Evolutionary conservation across 768 basidiomycete genomes (phyloP).

Genomic region (Pleurotus ostreatus): DNA sequence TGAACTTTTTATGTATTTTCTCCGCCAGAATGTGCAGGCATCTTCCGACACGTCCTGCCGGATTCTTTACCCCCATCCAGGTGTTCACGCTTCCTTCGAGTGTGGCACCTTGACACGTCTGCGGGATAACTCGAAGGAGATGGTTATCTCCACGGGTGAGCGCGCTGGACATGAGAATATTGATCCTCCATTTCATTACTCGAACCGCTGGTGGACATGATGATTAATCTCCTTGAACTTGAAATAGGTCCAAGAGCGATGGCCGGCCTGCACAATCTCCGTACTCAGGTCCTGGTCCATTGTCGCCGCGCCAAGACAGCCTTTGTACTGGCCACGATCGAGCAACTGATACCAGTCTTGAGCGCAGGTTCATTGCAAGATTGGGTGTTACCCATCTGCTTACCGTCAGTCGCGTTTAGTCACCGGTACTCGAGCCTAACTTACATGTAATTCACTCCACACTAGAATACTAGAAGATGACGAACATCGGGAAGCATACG

Average conservation of each 20-base stretch:
- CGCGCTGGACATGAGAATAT: constrained; percentile 1
- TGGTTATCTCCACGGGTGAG: constrained; percentile 6
- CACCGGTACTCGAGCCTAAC: constrained; percentile 3
- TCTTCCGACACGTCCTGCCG: not conserved
- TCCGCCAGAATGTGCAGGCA: not conserved
- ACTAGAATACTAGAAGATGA: constrained; percentile 2
- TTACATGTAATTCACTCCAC: not conserved
- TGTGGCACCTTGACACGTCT: not conserved
- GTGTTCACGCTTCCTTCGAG: no score
- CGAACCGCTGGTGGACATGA: not conserved
- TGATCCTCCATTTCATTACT: not conserved
- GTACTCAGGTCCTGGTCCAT: constrained; percentile 12
- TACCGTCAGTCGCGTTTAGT: constrained; percentile 48
- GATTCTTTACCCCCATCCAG: no score
- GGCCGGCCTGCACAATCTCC: constrained; percentile 14
- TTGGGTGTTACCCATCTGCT: constrained; percentile 55
- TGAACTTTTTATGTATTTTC: not conserved
- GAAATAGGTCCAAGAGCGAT: constrained; percentile 6
- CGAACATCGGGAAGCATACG: constrained; percentile 69
- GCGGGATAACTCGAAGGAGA: not conserved
- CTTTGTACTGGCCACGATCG: constrained; percentile 69
- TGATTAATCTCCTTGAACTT: not conserved
- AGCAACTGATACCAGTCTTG: constrained; percentile 70
- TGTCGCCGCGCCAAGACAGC: constrained; percentile 42
- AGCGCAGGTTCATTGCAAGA: constrained; percentile 47